A percentile compares a stretch with the other conserved stretches of the same genome.
These are phyloP conservation scores for Serendipita sp. DNA, from an alignment of 768 basidiomycete genomes.

Conservation along the genomic window DNA sequence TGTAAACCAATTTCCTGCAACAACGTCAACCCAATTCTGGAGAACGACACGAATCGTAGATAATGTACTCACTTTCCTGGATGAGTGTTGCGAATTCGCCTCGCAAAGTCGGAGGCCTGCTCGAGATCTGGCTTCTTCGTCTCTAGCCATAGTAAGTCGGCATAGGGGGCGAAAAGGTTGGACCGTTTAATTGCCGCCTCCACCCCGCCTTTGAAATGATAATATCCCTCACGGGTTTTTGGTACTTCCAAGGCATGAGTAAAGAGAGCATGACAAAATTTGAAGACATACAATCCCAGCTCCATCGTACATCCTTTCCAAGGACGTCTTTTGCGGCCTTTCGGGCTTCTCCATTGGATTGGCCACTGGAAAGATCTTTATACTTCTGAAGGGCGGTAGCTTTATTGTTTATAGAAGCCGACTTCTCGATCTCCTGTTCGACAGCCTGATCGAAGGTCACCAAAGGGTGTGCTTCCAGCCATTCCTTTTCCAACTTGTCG, in stretches of 20 bases:
- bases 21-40: too few species aligned
- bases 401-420: constrained; percentile 37
- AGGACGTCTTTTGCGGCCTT: constrained; percentile 58
- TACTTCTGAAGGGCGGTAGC: constrained; percentile 42
- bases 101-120: constrained; percentile 63
- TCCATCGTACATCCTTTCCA: constrained; percentile 62
- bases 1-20: constrained; percentile 58
- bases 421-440: constrained; percentile 33
- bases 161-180: constrained; percentile 65
- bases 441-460: constrained; percentile 74
- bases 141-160: constrained; percentile 86
- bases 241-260: constrained; percentile 36
- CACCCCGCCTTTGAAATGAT: constrained; percentile 70
- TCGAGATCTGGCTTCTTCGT: constrained; percentile 76
- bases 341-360: constrained; percentile 58
- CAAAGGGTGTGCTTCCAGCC: constrained; percentile 52
- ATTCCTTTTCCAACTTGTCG: constrained; percentile 56
- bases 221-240: constrained; percentile 80
- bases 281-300: constrained; percentile 52
- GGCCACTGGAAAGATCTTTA: constrained; percentile 37
- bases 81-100: constrained; percentile 51
- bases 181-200: constrained; percentile 72
- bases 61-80: constrained; percentile 43
- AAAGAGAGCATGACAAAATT: not conserved
- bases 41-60: not conserved